Base-by-base conservation (phyloP, 257 asterid species). In the Solanum etuberosum region DNA sequence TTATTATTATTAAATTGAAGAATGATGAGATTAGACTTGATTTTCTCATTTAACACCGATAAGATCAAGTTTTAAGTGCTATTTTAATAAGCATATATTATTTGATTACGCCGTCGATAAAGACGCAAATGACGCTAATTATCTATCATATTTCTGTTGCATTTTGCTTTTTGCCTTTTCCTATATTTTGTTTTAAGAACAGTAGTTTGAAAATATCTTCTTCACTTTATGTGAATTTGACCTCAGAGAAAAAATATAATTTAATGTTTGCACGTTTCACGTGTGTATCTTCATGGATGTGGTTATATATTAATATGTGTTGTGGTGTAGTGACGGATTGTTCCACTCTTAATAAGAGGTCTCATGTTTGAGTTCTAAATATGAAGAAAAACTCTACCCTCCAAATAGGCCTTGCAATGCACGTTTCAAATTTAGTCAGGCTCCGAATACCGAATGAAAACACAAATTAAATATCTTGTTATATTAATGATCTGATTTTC, bases 361-460 rank as follows among this genome's bases (percentile, higher is more conserved):
- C 0, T 51, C 23, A 51, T 0, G 3, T 51, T 51, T 1, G 61
- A 16, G 23, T 6, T 0, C 3, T 48, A 15, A 48, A 5, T 15
- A 48, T 7, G 63, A 18, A 18, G 0, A 54, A 54, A 18, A 54
- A n/a, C n/a, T 54, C 0, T 18, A 6, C 0, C 10, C 0, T 51
- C 1, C 1, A 18, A 51, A 51, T 51, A 18, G 9, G 0, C 0
- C 0, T 2, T 0, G 3, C 1, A 2, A 2, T 38, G 4, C 23
- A 0, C 1, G 1, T 1, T 54, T 18, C 0, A 0, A 48, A 5
- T 48, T 48, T 48, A 46, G 0, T 46, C 3, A 5, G 0, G 4
- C 20, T 46, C 0, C 0, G 1, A 0, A 46, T 6, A 14, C 3
- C 57, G 1, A 46, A 46, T 13, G 0, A 51, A 51, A 51, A 0